Evolutionary conservation across 2,329 filamentous ascomycete species (phyloP), one percentile per base, ranked within the genome.

Genomic region (Diaporthe citri): DNA sequence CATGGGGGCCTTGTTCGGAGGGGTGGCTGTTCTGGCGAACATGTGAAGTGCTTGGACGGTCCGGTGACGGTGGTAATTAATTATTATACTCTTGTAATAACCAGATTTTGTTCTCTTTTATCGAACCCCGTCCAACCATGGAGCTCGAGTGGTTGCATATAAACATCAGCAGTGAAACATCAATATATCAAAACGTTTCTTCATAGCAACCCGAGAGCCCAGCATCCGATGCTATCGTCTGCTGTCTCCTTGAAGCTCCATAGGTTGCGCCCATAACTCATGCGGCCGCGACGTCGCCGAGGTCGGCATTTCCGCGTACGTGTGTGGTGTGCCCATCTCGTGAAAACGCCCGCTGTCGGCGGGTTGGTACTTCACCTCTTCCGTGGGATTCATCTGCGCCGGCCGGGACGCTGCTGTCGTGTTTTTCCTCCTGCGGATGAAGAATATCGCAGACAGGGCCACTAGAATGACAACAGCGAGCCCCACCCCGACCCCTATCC

Each of bases 401-500:
- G 46, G 46, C 22, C 15, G 15, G 4, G 46, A 15, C 31, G 31
- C 12, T 20, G 7, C 22, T 20, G 22, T 52, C 34, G 64, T 31
- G 15, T 3, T 52, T 3, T 31, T 60, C 22, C 72, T 36, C 34
- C 64, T 39, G 3, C 72, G 52, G 5, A 74, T 70, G 34, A 74
- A 34, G 31, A 71, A 71, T 36, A 74, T 25, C 5, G 39, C 51
- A 20, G 51, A 31, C 17, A 74, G 8, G 31, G 51, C 34, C 15
- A 46, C 25, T 20, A 74, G 28, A 48, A 74, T 43, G 12, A 36
- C 39, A n/a, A 43, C 34, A 7, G n/a, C 22, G 12, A 56, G 25
- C 39, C 64, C 72, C 10, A 71, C 52, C 4, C 72, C 72, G 4
- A 60, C 64, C 20, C 72, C 72, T 46, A 74, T 71, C 17, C 62